These are phyloP conservation scores for Plasmodium malariae DNA, from an alignment of 169 alveolate species.

Conservation along the genomic window DNA sequence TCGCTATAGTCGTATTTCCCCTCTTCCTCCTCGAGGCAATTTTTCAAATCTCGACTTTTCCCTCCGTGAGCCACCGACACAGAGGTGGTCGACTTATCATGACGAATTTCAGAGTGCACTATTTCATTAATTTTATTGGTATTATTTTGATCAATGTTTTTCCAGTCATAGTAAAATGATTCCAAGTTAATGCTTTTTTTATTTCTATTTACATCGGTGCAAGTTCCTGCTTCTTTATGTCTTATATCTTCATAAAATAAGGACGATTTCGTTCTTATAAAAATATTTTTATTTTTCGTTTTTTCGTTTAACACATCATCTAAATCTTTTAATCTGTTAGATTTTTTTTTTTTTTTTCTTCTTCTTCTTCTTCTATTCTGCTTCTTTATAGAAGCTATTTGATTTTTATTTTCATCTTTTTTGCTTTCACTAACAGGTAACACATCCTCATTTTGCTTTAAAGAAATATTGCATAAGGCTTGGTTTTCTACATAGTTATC, in stretches of 20 bases:
- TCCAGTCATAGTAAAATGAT: conserved; percentile 14
- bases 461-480: no score
- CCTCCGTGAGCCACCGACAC: background rate
- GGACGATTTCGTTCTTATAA: conserved; percentile 54
- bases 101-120: background rate
- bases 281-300: conserved; percentile 12
- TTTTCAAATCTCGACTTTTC: background rate
- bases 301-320: conserved; percentile 46
- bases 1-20: background rate
- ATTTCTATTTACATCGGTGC: conserved; percentile 75
- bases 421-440: background rate
- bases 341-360: conserved; percentile 10
- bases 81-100: background rate
- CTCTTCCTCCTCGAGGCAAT: background rate
- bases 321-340: conserved; percentile 40
- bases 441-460: no score
- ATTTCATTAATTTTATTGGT: background rate
- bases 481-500: no score
- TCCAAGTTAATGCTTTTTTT: conserved; percentile 3
- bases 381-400: background rate
- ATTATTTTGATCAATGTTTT: conserved; percentile 2
- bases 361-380: background rate
- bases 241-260: conserved; percentile 24
- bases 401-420: background rate
- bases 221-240: conserved; percentile 45